Evolutionary conservation across 768 basidiomycete genomes (phyloP).

Genomic region (Russula compacta): DNA sequence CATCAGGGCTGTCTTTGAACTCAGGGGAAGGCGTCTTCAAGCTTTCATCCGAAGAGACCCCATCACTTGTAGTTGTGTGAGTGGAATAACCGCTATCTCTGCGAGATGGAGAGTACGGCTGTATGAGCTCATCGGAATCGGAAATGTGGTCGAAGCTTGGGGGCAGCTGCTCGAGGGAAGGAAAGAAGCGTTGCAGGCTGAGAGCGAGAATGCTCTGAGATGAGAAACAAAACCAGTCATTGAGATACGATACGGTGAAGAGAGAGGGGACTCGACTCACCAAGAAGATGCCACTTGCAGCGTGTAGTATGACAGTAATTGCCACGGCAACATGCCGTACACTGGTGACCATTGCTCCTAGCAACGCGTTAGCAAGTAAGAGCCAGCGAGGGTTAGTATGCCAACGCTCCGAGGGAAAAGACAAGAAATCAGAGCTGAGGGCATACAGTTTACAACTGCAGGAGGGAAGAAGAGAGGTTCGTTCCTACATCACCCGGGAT

Average conservation of each 20-base stretch:
- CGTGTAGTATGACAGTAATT: not conserved
- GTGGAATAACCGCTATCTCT: not conserved
- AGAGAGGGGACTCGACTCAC: not conserved
- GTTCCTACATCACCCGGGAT: not conserved
- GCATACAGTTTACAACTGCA: not conserved
- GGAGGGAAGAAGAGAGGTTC: too few species aligned
- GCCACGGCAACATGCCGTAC: not conserved
- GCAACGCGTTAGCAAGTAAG: not conserved
- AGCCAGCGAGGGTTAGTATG: not conserved
- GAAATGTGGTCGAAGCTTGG: not conserved
- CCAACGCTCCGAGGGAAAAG: not conserved
- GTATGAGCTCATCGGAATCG: not conserved
- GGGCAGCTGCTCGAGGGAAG: slow-evolving; percentile 3
- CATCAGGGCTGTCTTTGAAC: not conserved
- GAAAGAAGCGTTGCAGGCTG: slow-evolving; percentile 2
- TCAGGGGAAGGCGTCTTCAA: not conserved
- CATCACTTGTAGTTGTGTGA: not conserved
- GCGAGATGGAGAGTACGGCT: not conserved
- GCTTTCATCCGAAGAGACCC: not conserved
- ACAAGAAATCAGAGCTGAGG: not conserved
- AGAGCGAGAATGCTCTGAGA: slow-evolving; percentile 12
- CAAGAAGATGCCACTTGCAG: slow-evolving; percentile 3
- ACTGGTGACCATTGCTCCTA: not conserved
- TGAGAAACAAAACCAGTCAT: not conserved
- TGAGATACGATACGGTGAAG: too few species aligned